phyloP scores from a whole-genome alignment of 2,329 filamentous ascomycete genomes.

The Pseudogymnoascus sp. region DNA sequence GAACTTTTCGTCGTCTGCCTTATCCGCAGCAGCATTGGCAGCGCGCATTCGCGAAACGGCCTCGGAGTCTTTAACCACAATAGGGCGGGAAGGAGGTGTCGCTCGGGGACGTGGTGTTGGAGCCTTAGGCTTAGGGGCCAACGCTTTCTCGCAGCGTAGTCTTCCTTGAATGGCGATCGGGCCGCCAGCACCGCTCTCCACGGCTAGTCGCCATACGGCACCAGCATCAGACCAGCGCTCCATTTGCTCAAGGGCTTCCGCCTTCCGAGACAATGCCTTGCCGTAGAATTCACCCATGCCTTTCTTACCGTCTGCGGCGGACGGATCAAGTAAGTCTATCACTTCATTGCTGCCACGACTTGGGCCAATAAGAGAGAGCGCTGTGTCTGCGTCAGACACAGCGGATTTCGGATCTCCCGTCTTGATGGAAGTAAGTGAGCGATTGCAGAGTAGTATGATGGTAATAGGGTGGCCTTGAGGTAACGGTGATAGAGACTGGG shows the following conservation, averaged over 20 bases:
- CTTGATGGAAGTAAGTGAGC: conserved; percentile 81
- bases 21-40: conserved; percentile 78
- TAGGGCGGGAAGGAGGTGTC: conserved; percentile 34
- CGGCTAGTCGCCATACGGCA: conserved; percentile 69
- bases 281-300: conserved; percentile 91
- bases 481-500: conserved; percentile 63
- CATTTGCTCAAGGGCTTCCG: conserved; percentile 89
- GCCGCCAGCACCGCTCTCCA: conserved; percentile 81
- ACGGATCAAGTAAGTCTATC: conserved; percentile 57
- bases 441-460: conserved; percentile 86
- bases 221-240: conserved; percentile 87
- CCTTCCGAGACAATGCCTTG: conserved; percentile 89
- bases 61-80: conserved; percentile 46
- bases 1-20: conserved; percentile 87
- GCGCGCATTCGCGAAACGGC: conserved; percentile 75
- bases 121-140: conserved; percentile 57
- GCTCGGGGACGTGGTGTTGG: conserved; percentile 36
- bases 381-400: conserved; percentile 73
- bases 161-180: conserved; percentile 75
- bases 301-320: conserved; percentile 54
- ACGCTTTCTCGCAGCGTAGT: conserved; percentile 79
- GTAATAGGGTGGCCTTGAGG: conserved; percentile 72
- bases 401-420: conserved; percentile 85
- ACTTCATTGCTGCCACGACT: conserved; percentile 71
- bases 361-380: conserved; percentile 70